A percentile compares a stretch with the other conserved stretches of the same genome.
Conservation (phyloP, 441 rosid genomes). For the Gossypium schwendimanii region DNA sequence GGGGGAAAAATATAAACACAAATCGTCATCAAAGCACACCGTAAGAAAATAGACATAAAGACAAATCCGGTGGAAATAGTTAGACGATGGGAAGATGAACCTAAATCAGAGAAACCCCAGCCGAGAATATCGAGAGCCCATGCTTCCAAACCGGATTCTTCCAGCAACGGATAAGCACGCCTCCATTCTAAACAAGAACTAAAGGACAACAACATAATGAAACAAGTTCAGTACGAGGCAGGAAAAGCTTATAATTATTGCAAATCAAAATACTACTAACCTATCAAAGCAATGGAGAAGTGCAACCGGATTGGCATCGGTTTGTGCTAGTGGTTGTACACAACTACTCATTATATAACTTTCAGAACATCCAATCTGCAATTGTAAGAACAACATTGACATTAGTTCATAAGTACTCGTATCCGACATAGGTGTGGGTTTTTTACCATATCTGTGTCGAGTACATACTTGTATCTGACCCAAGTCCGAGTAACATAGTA, state of each 20-base stretch:
- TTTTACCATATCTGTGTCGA: no score
- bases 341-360: conserved; percentile 55
- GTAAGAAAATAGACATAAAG: not conserved
- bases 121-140: conserved; percentile 75
- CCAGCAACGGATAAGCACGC: conserved; percentile 45
- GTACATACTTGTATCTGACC: no score
- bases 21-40: not conserved
- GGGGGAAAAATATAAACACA: not conserved
- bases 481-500: no score
- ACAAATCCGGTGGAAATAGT: conserved; percentile 1
- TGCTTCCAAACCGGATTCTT: conserved; percentile 51
- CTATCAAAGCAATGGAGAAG: conserved; percentile 78
- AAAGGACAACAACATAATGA: conserved; percentile 4
- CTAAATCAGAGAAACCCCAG: conserved; percentile 67
- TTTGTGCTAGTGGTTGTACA: conserved; percentile 37
- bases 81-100: conserved; percentile 23
- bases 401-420: not conserved
- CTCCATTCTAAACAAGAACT: conserved; percentile 73
- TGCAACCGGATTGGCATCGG: conserved; percentile 41
- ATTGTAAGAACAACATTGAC: not conserved
- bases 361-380: conserved; percentile 36
- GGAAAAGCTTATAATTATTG: not conserved
- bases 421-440: no score
- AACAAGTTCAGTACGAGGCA: conserved; percentile 4
- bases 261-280: conserved; percentile 6